Percentiles rank a stretch among this genome's conserved stretches.
phyloP scores from a whole-genome alignment of 139 green algal species.

The Coccomyxa sp. region DNA sequence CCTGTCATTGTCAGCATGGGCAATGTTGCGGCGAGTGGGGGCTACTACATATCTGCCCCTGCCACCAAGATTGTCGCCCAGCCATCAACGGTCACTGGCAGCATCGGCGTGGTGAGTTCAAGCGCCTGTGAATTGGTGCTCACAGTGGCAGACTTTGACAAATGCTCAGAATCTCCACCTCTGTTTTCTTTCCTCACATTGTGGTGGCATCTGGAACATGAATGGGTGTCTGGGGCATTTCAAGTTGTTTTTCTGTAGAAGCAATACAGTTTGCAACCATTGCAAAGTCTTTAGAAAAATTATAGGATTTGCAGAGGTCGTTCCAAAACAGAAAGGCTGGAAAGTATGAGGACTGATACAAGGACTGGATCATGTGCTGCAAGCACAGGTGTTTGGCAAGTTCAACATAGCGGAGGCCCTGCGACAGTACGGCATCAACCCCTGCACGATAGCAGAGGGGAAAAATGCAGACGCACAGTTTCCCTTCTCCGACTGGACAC shows the following conservation, averaged over 20 bases:
- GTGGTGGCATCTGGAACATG: no score
- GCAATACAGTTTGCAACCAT: background rate
- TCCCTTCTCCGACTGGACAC: slow-evolving; percentile 21
- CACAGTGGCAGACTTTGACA: no score
- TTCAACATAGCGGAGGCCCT: slow-evolving; percentile 6
- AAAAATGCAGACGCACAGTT: slow-evolving; percentile 38
- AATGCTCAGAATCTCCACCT: no score
- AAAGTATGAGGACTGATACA: background rate
- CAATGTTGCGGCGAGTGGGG: slow-evolving; percentile 76
- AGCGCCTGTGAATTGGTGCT: background rate
- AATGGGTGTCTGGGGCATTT: no score
- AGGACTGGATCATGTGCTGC: background rate
- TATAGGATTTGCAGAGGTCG: background rate
- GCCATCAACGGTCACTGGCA: slow-evolving; percentile 83
- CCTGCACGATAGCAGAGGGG: slow-evolving; percentile 25
- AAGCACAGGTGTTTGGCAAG: slow-evolving; percentile 15
- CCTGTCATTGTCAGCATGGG: slow-evolving; percentile 87
- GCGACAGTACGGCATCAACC: slow-evolving; percentile 20
- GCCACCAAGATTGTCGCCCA: slow-evolving; percentile 74
- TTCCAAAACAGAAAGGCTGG: background rate
- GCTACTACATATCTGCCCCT: slow-evolving; percentile 92
- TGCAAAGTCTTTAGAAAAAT: background rate
- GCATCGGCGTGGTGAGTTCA: slow-evolving; percentile 72
- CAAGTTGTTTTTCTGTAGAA: background rate
- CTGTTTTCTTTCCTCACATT: no score